Base-by-base conservation (phyloP, 73 alveolate genomes). In the Paraurostyla sp. region DNA sequence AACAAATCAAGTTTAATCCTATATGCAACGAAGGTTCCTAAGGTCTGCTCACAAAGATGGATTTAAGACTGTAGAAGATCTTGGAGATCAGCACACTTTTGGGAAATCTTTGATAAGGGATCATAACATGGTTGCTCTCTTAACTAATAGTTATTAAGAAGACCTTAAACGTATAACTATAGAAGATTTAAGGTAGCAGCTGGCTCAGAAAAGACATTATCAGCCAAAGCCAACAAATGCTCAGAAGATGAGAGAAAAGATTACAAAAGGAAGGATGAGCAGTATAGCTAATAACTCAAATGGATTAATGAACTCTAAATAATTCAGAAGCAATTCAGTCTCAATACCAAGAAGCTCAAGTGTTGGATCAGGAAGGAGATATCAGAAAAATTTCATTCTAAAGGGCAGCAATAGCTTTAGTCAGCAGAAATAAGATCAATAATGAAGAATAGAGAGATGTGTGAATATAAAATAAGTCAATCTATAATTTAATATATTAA, bases 111-210 rank as follows among this genome's bases (percentile, higher is more conserved):
- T 13, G 2, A 4, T 43, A 2, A 73, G 71, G 29, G 33, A 48
- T 30, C 86, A 73, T 73, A 71, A 73, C 40, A 73, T 73, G 71
- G 86, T 73, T 4, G 65, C 86, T 33, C 15, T 73, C 1, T 18
- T 73, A 22, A 73, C 71, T 16, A 73, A 73, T 27, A 32, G 71
- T 30, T 73, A 73, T 73, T 27, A 49, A 25, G 86, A 73, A 32
- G 86, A 73, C 15, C 59, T 73, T 22, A 73, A 73, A 46, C 45
- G 71, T 0, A 13, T 36, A 13, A 73, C 86, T 2, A 42, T 73
- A 3, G 68, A 73, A 40, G 65, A 43, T 20, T 38, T 73, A 9
- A 73, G 71, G 29, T 6, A 43, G 6, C 7, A 20, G 25, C 35
- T 73, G 40, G 71, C 71, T 25, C 46, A 33, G 59, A 73, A 73